Evolutionary conservation across 306 rosid species (phyloP), one percentile per base, ranked within the genome.

Genomic region (Fagus crenata): DNA sequence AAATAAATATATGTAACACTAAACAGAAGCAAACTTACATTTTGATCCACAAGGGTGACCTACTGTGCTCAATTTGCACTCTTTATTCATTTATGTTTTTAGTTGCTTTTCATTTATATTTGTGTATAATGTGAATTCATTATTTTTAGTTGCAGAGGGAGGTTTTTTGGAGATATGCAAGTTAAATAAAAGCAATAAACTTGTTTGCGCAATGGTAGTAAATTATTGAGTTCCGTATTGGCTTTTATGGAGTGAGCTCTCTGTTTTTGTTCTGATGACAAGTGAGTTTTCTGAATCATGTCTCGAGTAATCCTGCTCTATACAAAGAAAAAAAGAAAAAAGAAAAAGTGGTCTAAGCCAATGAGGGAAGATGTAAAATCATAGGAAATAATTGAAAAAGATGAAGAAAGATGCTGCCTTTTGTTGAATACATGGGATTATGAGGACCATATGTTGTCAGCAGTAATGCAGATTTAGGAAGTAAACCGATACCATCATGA

Each of bases 11-110:
- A 35, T 35, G 40, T 63, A 35, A 36, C 17, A 9, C 15, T 6
- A n/a, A 37, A 65, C 69, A 75, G 28, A 73, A 53, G 46, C 36
- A 14, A 42, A 49, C 51, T 22, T 74, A n/a, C 71, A 54, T 69
- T 69, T 79, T 35, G 28, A 70, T 80, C 64, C 31, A 40, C 72
- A 36, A 36, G 12, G 22, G 37, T 73, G 55, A 71, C 75, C 61
- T 61, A 46, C 36, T 14, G 53, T 54, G 55, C 56, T 41, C 12
- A 31, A 35, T 69, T n/a, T 68, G 31, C 65, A 68, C 37, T 39
- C 6, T 32, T 75, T 61, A 61, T 49, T 71, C 15, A 1, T 53
- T 17, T 17, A 2, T 75, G 56, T 49, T 41, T 69, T 49, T 53
- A 7, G 31, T 72, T 41, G 15, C 64, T 68, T 13, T 74, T 46